Conservation (phyloP, 164 flowering plant species). For the Chloranthus sessilifolius region DNA sequence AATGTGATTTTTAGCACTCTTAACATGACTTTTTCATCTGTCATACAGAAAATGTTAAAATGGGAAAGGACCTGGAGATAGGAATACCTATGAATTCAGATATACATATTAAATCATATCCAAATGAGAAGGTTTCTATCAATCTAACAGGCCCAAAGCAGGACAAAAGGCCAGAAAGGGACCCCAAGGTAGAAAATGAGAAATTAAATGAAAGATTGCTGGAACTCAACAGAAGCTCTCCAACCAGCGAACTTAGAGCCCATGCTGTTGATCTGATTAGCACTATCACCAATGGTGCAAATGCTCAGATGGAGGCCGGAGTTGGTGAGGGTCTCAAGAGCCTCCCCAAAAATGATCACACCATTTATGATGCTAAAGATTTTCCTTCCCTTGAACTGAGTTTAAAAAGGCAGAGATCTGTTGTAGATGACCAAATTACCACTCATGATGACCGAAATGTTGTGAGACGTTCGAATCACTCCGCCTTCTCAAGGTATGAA, state of each 20-base stretch:
- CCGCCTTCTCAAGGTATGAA: slow-evolving; percentile 77
- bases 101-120: slow-evolving; percentile 21
- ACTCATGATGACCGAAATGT: slow-evolving; percentile 34
- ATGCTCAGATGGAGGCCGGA: slow-evolving; percentile 19
- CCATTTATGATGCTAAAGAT: slow-evolving; percentile 21
- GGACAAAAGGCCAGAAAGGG: slow-evolving; percentile 19
- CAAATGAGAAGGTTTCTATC: slow-evolving; percentile 19
- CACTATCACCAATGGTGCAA: slow-evolving; percentile 17
- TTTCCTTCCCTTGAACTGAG: slow-evolving; percentile 47
- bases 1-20: not conserved
- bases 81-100: slow-evolving; percentile 28
- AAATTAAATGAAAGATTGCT: slow-evolving; percentile 19
- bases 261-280: slow-evolving; percentile 17
- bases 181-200: slow-evolving; percentile 16
- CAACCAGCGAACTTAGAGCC: slow-evolving; percentile 12
- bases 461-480: slow-evolving; percentile 63
- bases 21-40: not conserved
- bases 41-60: slow-evolving; percentile 35
- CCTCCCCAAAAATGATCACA: slow-evolving; percentile 22
- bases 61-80: slow-evolving; percentile 45
- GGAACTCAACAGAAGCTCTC: slow-evolving; percentile 21
- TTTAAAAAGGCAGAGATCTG: slow-evolving; percentile 40
- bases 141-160: slow-evolving; percentile 16
- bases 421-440: slow-evolving; percentile 26
- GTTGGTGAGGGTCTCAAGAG: slow-evolving; percentile 19